Conservation (phyloP, 2,329 filamentous ascomycete species). For the Aspergillus eucalypticola region DNA sequence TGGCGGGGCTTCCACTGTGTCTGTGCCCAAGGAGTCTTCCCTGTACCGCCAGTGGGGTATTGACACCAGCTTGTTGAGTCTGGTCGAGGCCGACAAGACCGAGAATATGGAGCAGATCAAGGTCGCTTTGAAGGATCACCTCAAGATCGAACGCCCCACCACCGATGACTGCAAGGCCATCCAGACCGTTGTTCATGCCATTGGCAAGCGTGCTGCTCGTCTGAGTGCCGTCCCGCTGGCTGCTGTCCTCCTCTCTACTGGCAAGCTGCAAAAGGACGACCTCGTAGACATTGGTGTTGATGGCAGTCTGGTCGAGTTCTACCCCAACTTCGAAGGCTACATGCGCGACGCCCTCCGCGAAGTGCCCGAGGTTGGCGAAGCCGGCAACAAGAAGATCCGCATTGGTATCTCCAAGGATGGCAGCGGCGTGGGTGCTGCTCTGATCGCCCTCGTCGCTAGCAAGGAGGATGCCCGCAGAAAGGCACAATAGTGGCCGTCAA, state of each 20-base stretch:
- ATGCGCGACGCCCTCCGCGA: constrained; percentile 78
- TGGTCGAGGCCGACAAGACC: constrained; percentile 77
- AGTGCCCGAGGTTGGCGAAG: constrained; percentile 73
- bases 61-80: constrained; percentile 86
- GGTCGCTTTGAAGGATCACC: constrained; percentile 72
- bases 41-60: constrained; percentile 83
- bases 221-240: constrained; percentile 85
- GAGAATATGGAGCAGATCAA: constrained; percentile 71
- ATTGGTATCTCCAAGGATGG: constrained; percentile 98
- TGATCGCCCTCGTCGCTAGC: constrained; percentile 89
- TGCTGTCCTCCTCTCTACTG: constrained; percentile 78
- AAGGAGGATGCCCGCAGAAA: constrained; percentile 23
- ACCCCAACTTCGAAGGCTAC: constrained; percentile 86
- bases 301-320: constrained; percentile 91
- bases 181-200: constrained; percentile 76
- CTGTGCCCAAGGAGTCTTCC: constrained; percentile 63
- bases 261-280: constrained; percentile 66
- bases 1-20: constrained; percentile 72
- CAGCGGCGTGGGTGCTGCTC: constrained; percentile 87
- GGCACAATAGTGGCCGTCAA: constrained; percentile 4
- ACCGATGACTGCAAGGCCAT: constrained; percentile 85
- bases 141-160: constrained; percentile 74
- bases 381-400: constrained; percentile 80
- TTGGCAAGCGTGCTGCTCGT: constrained; percentile 84
- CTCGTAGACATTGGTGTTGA: constrained; percentile 92